phyloP scores from a whole-genome alignment of 2,329 filamentous ascomycete species.

The Cordyceps javanica region DNA sequence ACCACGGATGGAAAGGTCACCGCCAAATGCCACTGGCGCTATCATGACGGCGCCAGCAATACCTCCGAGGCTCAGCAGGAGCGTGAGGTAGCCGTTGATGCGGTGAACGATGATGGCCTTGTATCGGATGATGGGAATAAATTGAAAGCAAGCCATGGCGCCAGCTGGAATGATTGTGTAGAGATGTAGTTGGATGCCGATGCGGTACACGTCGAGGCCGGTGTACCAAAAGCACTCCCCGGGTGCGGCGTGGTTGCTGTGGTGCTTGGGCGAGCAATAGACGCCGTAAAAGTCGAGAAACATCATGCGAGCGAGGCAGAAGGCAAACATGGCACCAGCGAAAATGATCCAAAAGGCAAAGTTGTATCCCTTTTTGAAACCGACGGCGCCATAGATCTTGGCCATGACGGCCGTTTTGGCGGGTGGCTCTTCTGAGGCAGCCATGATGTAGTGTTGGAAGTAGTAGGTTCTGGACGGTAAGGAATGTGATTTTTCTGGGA shows the following conservation, averaged over 20 bases:
- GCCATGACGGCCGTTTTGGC: no score
- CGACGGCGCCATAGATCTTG: conserved; percentile 17
- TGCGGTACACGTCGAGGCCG: conserved; percentile 20
- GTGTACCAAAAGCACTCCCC: conserved; percentile 35
- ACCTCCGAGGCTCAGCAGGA: conserved; percentile 38
- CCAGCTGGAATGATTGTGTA: conserved; percentile 35
- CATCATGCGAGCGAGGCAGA: conserved; percentile 39
- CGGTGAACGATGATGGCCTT: conserved; percentile 47
- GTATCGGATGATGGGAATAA: conserved; percentile 39
- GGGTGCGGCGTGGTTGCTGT: conserved; percentile 18
- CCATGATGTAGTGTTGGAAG: not conserved
- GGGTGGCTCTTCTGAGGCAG: not conserved
- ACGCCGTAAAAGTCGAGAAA: conserved; percentile 39
- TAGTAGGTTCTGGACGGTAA: not conserved
- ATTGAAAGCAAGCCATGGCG: conserved; percentile 39
- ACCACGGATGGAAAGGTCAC: conserved; percentile 40
- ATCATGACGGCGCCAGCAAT: conserved; percentile 47
- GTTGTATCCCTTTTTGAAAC: conserved; percentile 18
- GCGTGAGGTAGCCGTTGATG: conserved; percentile 51
- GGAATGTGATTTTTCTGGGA: no score
- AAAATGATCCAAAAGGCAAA: conserved; percentile 27
- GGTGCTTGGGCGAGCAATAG: conserved; percentile 20
- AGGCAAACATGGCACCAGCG: conserved; percentile 36
- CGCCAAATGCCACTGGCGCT: conserved; percentile 43
- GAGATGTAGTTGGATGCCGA: conserved; percentile 40